Evolutionary conservation across 1,284 basidiomycete genomes (phyloP).

Genomic region (Athelia psychrophila): DNA sequence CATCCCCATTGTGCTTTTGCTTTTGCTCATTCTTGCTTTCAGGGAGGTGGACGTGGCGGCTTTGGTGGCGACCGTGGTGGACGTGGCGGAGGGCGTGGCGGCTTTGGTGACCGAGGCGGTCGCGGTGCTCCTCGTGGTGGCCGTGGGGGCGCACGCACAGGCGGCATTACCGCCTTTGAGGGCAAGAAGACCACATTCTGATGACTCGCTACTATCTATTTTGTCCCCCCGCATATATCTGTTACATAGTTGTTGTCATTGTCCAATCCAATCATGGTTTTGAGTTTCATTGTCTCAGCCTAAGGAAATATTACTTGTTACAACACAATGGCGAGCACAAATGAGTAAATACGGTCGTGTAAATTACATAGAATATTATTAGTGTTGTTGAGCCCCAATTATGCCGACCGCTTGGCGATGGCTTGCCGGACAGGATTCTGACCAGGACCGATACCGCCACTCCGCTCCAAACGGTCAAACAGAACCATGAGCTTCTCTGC

Average conservation of each 20-base stretch:
- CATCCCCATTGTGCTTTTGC: background rate
- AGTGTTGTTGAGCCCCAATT: background rate
- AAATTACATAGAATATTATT: background rate
- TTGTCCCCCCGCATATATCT: background rate
- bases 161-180: slow-evolving; percentile 70
- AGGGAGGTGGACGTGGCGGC: slow-evolving; percentile 37
- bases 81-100: slow-evolving; percentile 31
- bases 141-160: slow-evolving; percentile 56
- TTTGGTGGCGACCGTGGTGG: slow-evolving; percentile 42
- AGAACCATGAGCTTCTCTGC: slow-evolving; percentile 87
- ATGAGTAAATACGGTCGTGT: background rate
- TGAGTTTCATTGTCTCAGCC: background rate
- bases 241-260: background rate
- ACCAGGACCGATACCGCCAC: slow-evolving; percentile 56
- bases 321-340: no score
- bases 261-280: background rate
- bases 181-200: slow-evolving; percentile 85
- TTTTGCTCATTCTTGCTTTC: slow-evolving; percentile 3
- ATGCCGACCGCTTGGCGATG: slow-evolving; percentile 5
- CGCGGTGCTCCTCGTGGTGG: slow-evolving; percentile 45
- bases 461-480: slow-evolving; percentile 84
- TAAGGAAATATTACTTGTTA: background rate
- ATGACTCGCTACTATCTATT: slow-evolving; percentile 6
- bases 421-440: slow-evolving; percentile 76
- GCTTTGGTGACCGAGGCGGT: slow-evolving; percentile 31